phyloP scores from a whole-genome alignment of 1,284 basidiomycete genomes.

The Quambalaria eucalypti region DNA sequence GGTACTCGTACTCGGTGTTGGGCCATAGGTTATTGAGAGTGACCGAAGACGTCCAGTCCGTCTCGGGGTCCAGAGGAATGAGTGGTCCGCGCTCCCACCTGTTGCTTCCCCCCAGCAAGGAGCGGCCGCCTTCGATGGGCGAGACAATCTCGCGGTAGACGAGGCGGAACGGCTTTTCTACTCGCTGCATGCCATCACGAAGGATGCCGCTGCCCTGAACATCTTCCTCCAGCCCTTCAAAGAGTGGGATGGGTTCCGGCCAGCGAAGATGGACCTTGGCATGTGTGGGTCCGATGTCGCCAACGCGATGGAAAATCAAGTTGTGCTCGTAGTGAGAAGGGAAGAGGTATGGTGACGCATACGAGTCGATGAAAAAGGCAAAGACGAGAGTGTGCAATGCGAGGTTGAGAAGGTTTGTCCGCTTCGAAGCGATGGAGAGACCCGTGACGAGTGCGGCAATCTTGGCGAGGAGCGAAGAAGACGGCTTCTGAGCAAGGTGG shows the following conservation, averaged over 20 bases:
- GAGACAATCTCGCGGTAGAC: constrained; percentile 14
- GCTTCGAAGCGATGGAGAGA: constrained; percentile 23
- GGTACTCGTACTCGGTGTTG: constrained; percentile 64
- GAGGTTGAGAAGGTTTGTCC: constrained; percentile 32
- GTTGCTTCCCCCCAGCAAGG: constrained; percentile 1
- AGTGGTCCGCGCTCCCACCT: constrained; percentile 41
- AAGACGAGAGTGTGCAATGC: constrained; percentile 33
- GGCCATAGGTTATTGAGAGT: constrained; percentile 60
- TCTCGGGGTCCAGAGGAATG: constrained; percentile 43
- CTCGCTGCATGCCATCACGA: constrained; percentile 11
- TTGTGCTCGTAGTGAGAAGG: constrained; percentile 42
- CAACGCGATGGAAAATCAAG: constrained; percentile 38
- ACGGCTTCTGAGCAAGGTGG: not conserved
- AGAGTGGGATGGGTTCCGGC: constrained; percentile 29
- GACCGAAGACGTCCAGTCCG: constrained; percentile 62
- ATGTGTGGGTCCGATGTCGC: constrained; percentile 27
- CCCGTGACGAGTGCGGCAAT: constrained; percentile 24
- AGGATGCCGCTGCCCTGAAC: constrained; percentile 6
- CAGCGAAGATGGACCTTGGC: constrained; percentile 42
- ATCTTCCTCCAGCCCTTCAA: constrained; percentile 28
- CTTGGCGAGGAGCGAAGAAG: constrained; percentile 7
- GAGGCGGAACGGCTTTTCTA: constrained; percentile 22
- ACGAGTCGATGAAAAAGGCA: constrained; percentile 36
- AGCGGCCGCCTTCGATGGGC: not conserved
- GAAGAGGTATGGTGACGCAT: constrained; percentile 40